Percentiles rank a stretch among this genome's conserved stretches.
phyloP scores from a whole-genome alignment of 192 early-diverging fungal species.

The Backusella psychrophila region DNA sequence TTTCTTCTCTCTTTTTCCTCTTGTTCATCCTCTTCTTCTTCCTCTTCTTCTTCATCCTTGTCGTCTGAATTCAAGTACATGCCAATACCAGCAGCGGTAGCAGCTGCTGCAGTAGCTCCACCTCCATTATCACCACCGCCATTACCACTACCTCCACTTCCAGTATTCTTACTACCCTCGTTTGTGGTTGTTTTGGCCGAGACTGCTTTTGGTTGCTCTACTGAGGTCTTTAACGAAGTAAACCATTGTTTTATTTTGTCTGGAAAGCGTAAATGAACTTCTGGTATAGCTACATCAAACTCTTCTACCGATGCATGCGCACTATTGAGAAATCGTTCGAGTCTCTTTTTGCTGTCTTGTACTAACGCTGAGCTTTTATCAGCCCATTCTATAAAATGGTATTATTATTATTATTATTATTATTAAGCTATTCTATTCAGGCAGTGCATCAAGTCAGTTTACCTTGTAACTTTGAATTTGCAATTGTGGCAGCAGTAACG shows the following conservation, averaged over 20 bases:
- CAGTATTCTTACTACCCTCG: neutral
- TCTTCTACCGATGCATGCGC: conserved; percentile 36
- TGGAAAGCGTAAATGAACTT: conserved; percentile 40
- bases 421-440: neutral
- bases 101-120: conserved; percentile 43
- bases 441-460: neutral
- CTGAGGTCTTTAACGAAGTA: neutral
- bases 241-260: conserved; percentile 28
- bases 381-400: conserved; percentile 27
- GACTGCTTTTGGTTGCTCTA: conserved; percentile 21
- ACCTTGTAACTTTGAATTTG: conserved; percentile 62
- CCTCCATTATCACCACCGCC: conserved; percentile 12
- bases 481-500: conserved; percentile 57
- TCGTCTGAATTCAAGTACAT: conserved; percentile 11
- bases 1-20: conserved; percentile 48
- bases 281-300: conserved; percentile 38
- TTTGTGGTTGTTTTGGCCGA: conserved; percentile 26
- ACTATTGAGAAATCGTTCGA: conserved; percentile 33
- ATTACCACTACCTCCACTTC: conserved; percentile 1
- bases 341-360: conserved; percentile 32
- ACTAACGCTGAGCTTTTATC: conserved; percentile 38
- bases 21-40: conserved; percentile 2
- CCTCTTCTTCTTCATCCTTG: conserved; percentile 8
- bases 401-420: neutral
- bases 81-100: conserved; percentile 35